A percentile compares a stretch with the other conserved stretches of the same genome.
These are phyloP conservation scores for Eimeria acervulina DNA, from an alignment of 169 alveolate genomes.

Conservation along the genomic window DNA sequence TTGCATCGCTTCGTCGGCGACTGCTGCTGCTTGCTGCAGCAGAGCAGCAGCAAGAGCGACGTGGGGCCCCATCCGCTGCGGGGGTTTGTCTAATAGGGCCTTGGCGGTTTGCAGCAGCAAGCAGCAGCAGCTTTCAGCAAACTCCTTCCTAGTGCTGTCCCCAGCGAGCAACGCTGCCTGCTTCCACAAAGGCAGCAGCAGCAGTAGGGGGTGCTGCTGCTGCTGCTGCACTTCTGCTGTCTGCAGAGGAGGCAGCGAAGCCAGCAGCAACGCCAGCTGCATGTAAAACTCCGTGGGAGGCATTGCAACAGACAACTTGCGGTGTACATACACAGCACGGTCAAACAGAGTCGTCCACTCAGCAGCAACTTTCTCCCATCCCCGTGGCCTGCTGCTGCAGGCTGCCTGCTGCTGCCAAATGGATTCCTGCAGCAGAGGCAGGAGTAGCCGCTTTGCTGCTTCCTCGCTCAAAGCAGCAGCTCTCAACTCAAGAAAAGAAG, in stretches of 20 bases:
- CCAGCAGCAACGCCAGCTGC: slow-evolving; percentile 21
- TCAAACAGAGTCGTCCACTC: slow-evolving; percentile 7
- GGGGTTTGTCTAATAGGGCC: slow-evolving; percentile 7
- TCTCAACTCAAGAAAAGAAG: neutral
- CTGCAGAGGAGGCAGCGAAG: slow-evolving; percentile 67
- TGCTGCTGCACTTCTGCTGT: slow-evolving; percentile 43
- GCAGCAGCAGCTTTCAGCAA: slow-evolving; percentile 47
- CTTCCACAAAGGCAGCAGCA: slow-evolving; percentile 55
- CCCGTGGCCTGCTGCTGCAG: slow-evolving; percentile 52
- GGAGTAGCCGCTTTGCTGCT: slow-evolving; percentile 62
- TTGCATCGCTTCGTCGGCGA: slow-evolving; percentile 3
- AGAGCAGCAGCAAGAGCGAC: slow-evolving; percentile 60
- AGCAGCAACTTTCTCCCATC: neutral
- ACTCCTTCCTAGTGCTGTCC: neutral
- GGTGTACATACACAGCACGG: neutral
- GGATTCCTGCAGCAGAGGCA: slow-evolving; percentile 67
- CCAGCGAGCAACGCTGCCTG: slow-evolving; percentile 55
- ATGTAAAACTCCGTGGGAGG: neutral
- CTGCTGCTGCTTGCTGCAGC: slow-evolving; percentile 68
- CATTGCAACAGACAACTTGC: slow-evolving; percentile 41
- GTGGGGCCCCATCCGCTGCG: slow-evolving; percentile 3
- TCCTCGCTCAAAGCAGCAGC: slow-evolving; percentile 27
- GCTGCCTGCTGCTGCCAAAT: slow-evolving; percentile 66
- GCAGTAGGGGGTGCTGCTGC: slow-evolving; percentile 76
- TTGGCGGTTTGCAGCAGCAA: slow-evolving; percentile 57